A percentile compares a stretch with the other conserved stretches of the same genome.
Conservation (phyloP, 306 rosid genomes). For the Arachis stenosperma region DNA sequence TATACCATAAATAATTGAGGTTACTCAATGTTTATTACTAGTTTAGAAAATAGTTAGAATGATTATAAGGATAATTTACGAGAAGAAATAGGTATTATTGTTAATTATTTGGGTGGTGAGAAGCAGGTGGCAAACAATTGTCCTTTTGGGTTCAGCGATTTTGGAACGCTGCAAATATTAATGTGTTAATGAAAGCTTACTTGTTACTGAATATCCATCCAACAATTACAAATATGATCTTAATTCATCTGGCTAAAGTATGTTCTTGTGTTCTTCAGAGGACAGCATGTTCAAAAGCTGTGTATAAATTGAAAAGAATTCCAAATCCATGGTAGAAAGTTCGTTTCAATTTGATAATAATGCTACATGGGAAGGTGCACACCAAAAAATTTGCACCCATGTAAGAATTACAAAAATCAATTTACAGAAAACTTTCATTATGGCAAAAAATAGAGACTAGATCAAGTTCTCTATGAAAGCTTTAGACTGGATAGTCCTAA, state of each 20-base stretch:
- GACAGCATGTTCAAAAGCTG: background rate
- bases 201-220: background rate
- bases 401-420: conserved; percentile 57
- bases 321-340: conserved; percentile 31
- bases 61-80: no score
- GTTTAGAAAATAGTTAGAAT: no score
- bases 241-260: background rate
- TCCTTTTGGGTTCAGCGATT: background rate
- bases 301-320: conserved; percentile 37
- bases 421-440: conserved; percentile 56
- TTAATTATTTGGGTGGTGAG: no score
- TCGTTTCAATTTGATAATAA: conserved; percentile 42
- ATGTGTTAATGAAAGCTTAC: conserved; percentile 8
- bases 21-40: no score
- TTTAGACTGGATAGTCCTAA: conserved; percentile 76
- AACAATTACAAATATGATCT: background rate
- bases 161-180: background rate
- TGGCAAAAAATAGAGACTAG: conserved; percentile 33
- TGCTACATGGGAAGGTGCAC: conserved; percentile 64
- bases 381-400: conserved; percentile 75
- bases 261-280: background rate
- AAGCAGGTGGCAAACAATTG: background rate
- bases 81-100: no score
- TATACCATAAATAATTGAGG: no score
- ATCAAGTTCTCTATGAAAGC: conserved; percentile 63